Evolutionary conservation across 1,139 yeast genomes (phyloP).

Genomic region (Sugiyamaella castrensis): DNA sequence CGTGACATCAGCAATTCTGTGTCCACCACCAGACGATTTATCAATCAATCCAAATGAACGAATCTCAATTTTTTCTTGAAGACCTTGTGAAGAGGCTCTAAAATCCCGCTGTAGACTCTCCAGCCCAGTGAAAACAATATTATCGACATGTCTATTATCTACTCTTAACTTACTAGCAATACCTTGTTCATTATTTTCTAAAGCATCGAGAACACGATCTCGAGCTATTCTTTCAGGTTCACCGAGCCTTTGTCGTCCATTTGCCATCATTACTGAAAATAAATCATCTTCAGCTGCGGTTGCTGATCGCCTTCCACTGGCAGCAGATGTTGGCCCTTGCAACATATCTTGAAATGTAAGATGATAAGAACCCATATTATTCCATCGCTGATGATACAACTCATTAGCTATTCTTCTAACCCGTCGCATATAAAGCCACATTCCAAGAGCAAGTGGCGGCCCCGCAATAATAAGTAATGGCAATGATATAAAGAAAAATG

Average conservation of each 20-base stretch:
- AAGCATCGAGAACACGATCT: constrained; percentile 26
- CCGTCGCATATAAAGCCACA: constrained; percentile 25
- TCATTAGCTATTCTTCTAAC: constrained; percentile 19
- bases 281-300: not conserved
- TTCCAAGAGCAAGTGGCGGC: constrained; percentile 28
- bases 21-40: not conserved
- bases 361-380: constrained; percentile 30
- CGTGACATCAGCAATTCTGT: constrained; percentile 23
- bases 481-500: constrained; percentile 27
- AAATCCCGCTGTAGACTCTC: constrained; percentile 29
- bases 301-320: not conserved
- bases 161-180: constrained; percentile 24
- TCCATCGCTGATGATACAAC: constrained; percentile 31
- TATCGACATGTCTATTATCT: constrained; percentile 3
- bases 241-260: not conserved
- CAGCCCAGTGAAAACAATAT: constrained; percentile 20
- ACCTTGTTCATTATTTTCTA: constrained; percentile 27
- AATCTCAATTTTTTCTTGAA: constrained; percentile 27
- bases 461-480: constrained; percentile 25
- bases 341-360: constrained; percentile 16
- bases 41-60: constrained; percentile 20
- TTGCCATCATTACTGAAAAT: constrained; percentile 2
- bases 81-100: constrained; percentile 26
- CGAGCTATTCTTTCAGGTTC: constrained; percentile 21
- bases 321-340: not conserved